Base-by-base conservation (phyloP, 768 basidiomycete genomes). In the Podaxis sp. region DNA sequence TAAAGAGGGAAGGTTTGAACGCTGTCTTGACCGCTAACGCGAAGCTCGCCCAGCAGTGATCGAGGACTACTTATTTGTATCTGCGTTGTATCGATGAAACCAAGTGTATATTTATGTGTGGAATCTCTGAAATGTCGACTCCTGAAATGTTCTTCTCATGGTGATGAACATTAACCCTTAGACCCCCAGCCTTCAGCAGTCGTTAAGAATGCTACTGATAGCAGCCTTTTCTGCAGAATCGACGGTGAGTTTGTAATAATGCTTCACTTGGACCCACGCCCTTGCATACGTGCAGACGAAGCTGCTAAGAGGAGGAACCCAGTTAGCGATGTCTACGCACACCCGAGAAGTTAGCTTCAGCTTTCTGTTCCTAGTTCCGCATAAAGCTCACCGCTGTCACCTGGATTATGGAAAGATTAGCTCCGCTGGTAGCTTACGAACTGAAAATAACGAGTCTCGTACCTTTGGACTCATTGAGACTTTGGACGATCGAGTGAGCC, bases 1-100 rank as follows among this genome's bases (percentile, higher is more conserved):
- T 82, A 69, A 83, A 85, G 72, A 75, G 91, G 50, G 85, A 87
- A 18, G 85, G 82, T 27, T 71, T 93, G 66, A 89, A 89, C 68
- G 73, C 72, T 62, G 78, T 85, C 53, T 67, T 86, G 68, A 77
- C 71, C 27, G 78, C 73, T 38, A 78, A 77, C 59, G 77, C 80
- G 4, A 55, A 61, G 32, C 59, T 61, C 23, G 42, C 7, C 23
- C 32, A 61, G 44, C 52, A 61, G 42, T 54, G n/a, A 53, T 40
- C 10, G 40, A 5, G 47, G 32, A 32, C 14, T 16, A n/a, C 40
- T 44, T 44, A 23, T 52, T 40, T 37, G 21, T 47, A 44, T 21
- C 42, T 21, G 21, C 5, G n/a, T 21, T 18, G n/a, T 18, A 44
- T 18, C 42, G 3, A 44, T 16, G n/a, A 46, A 54, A 35, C 23